Percentiles rank a stretch among this genome's conserved stretches.
Evolutionary conservation across 1,139 yeast species (phyloP).

Genomic region (Yamadazyma dendronema): DNA sequence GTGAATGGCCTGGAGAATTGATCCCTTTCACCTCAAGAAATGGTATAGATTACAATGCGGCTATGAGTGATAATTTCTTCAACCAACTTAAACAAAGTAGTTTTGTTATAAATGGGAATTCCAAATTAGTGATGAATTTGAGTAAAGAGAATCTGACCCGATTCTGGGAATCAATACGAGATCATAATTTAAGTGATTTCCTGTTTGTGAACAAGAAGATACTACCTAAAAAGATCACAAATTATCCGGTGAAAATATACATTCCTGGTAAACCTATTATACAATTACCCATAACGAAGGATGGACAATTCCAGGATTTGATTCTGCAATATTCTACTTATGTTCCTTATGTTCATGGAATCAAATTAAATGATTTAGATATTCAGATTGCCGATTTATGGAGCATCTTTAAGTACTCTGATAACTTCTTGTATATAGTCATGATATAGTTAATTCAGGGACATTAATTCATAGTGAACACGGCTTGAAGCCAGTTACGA

Average conservation of each 20-base stretch:
- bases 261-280: slow-evolving; percentile 46
- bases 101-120: slow-evolving; percentile 66
- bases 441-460: slow-evolving; percentile 21
- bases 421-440: slow-evolving; percentile 72
- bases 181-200: slow-evolving; percentile 29
- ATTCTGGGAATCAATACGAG: slow-evolving; percentile 54
- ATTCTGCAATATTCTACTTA: slow-evolving; percentile 7
- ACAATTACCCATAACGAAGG: slow-evolving; percentile 47
- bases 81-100: slow-evolving; percentile 82
- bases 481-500: slow-evolving; percentile 95
- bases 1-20: slow-evolving; percentile 8
- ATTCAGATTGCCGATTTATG: slow-evolving; percentile 54
- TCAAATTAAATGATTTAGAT: slow-evolving; percentile 41
- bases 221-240: slow-evolving; percentile 34
- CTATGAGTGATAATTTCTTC: slow-evolving; percentile 55
- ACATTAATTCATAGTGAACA: slow-evolving; percentile 42
- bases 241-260: slow-evolving; percentile 62
- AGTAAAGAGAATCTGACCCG: slow-evolving; percentile 57
- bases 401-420: slow-evolving; percentile 56
- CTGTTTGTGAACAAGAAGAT: slow-evolving; percentile 27
- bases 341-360: slow-evolving; percentile 56
- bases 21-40: slow-evolving; percentile 42
- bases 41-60: slow-evolving; percentile 22
- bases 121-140: slow-evolving; percentile 73
- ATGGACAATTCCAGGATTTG: slow-evolving; percentile 37